Conservation (phyloP, 2,329 filamentous ascomycete genomes). For the Drechslera avenae region DNA sequence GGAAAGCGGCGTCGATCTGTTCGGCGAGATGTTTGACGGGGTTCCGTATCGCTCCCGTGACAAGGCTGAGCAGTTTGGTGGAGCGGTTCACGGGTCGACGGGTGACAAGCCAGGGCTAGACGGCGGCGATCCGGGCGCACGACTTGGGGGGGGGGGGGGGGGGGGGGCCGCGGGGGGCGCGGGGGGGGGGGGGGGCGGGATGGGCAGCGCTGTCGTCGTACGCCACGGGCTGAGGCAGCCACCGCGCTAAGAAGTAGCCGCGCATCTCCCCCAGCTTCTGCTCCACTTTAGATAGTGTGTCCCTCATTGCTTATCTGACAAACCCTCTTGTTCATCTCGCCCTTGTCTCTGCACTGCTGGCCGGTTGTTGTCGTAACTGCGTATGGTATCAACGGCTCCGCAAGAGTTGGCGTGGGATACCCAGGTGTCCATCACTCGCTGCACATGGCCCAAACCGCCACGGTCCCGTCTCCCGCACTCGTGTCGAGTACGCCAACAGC, state of each 20-base stretch:
- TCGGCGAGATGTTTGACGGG: no score
- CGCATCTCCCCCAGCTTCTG: conserved; percentile 25
- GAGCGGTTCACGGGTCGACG: conserved; percentile 6
- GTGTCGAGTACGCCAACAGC: conserved; percentile 15
- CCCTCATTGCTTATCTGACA: conserved; percentile 19
- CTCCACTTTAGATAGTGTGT: conserved; percentile 37
- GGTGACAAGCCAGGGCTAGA: conserved; percentile 5
- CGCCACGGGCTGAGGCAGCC: conserved; percentile 15
- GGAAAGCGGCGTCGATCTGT: no score
- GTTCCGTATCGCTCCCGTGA: conserved; percentile 5
- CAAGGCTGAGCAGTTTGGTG: conserved; percentile 16
- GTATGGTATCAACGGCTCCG: conserved; percentile 9
- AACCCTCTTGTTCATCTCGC: not conserved
- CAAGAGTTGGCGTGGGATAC: conserved; percentile 22
- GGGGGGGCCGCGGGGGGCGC: no score
- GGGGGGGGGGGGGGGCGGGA: no score
- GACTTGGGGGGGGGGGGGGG: no score
- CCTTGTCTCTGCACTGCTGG: conserved; percentile 1
- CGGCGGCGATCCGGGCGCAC: conserved; percentile 10
- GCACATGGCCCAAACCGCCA: conserved; percentile 61
- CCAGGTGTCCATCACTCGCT: conserved; percentile 18
- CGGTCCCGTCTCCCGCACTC: conserved; percentile 60
- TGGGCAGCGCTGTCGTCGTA: conserved; percentile 4
- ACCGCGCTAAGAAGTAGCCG: conserved; percentile 17
- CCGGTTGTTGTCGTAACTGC: not conserved